Conservation (phyloP, 306 rosid genomes). For the Prosopis cineraria region DNA sequence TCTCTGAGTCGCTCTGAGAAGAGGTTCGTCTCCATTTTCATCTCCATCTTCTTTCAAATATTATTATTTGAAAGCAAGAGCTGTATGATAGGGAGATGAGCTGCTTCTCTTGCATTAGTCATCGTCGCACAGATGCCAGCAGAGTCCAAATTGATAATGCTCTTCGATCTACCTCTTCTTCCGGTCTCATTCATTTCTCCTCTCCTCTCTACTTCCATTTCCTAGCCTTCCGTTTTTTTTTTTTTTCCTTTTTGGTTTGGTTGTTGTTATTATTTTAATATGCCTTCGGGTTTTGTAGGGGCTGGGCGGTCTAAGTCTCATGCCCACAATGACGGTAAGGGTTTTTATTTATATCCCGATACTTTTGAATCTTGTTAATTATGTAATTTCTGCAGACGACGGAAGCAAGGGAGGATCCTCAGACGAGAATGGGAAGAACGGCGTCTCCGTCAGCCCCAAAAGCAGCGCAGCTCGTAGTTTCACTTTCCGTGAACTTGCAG, state of each 20-base stretch:
- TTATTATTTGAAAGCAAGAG: neutral
- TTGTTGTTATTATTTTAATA: neutral
- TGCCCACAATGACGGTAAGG: neutral
- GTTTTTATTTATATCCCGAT: neutral
- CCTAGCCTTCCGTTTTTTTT: neutral
- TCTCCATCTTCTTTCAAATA: neutral
- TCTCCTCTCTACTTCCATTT: neutral
- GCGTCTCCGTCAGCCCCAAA: conserved; percentile 21
- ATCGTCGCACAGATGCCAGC: conserved; percentile 47
- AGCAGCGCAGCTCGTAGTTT: conserved; percentile 40
- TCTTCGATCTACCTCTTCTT: conserved; percentile 12
- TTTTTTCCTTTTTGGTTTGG: neutral
- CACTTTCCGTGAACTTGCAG: conserved; percentile 77
- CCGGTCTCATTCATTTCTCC: neutral
- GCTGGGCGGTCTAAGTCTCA: neutral
- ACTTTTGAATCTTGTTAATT: neutral
- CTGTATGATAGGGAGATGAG: conserved; percentile 36
- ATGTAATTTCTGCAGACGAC: neutral
- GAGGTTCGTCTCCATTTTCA: neutral
- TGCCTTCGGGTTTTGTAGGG: neutral
- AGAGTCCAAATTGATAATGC: conserved; percentile 46
- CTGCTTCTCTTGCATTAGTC: conserved; percentile 45
- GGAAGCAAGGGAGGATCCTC: neutral
- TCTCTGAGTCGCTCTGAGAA: neutral
- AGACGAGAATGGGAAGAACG: conserved; percentile 34